Conservation (phyloP, 768 basidiomycete genomes). For the Scleroderma citrinum region DNA sequence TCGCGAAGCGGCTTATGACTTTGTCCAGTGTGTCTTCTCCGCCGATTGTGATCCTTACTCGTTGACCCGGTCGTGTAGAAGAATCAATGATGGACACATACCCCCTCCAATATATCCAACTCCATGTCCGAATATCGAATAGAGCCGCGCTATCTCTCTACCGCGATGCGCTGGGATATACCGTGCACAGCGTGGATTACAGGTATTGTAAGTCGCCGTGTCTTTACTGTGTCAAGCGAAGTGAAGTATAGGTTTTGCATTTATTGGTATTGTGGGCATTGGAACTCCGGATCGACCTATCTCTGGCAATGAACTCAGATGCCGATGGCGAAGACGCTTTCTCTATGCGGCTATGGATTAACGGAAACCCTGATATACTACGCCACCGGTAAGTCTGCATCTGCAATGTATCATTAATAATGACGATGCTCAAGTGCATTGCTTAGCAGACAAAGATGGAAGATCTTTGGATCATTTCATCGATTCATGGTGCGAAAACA, state of each 20-base stretch:
- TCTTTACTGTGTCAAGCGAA: background rate
- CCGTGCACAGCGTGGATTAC: slow-evolving; percentile 5
- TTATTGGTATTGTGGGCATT: background rate
- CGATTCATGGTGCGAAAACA: background rate
- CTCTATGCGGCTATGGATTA: slow-evolving; percentile 17
- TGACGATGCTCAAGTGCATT: background rate
- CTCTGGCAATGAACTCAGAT: slow-evolving; percentile 10
- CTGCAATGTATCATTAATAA: background rate
- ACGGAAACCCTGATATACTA: background rate
- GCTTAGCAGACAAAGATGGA: background rate
- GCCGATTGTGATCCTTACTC: background rate
- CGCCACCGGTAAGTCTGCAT: slow-evolving; percentile 11
- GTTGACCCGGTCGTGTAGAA: slow-evolving; percentile 9
- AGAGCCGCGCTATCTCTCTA: slow-evolving; percentile 19
- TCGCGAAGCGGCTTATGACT: slow-evolving; percentile 23
- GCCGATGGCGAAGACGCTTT: slow-evolving; percentile 22
- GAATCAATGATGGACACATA: slow-evolving; percentile 19
- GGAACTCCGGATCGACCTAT: background rate
- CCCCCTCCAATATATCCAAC: slow-evolving; percentile 16
- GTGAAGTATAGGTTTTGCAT: background rate
- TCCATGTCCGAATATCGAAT: slow-evolving; percentile 27
- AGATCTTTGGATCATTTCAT: background rate
- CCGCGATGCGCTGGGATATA: slow-evolving; percentile 18
- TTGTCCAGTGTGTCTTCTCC: slow-evolving; percentile 15
- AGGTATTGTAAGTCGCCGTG: slow-evolving; percentile 21